Conservation (phyloP, 441 rosid species). For the Pelargonium myrrhifolium region DNA sequence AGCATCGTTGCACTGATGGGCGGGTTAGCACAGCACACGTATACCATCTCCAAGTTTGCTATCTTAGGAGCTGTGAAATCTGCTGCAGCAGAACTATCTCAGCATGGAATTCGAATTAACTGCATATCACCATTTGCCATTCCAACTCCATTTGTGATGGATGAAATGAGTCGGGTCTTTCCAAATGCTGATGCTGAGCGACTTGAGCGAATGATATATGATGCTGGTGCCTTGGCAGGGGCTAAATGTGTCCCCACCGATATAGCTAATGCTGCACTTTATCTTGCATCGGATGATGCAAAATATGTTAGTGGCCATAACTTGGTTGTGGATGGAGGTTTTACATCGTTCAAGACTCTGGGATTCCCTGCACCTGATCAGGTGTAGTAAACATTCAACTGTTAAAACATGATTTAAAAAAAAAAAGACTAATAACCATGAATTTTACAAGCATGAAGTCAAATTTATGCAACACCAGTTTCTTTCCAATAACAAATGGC, state of each 20-base stretch:
- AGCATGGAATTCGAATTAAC: conserved; percentile 58
- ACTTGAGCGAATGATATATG: conserved; percentile 32
- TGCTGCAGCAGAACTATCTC: conserved; percentile 56
- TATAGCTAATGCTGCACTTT: conserved; percentile 80
- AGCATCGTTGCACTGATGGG: conserved; percentile 65
- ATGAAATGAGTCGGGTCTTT: conserved; percentile 41
- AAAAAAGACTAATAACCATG: background rate
- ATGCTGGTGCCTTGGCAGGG: conserved; percentile 40
- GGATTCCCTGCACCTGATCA: conserved; percentile 45
- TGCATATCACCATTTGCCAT: conserved; percentile 68
- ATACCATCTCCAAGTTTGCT: conserved; percentile 48
- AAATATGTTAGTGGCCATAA: conserved; percentile 79
- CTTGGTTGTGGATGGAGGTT: conserved; percentile 84
- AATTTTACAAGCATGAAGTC: background rate
- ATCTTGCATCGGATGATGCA: conserved; percentile 70
- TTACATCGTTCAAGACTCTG: conserved; percentile 51
- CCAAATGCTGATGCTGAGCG: conserved; percentile 30
- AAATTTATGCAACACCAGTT: too few species aligned
- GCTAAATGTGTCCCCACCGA: conserved; percentile 53
- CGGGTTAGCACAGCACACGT: conserved; percentile 66
- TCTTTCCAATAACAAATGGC: background rate
- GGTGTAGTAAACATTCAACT: conserved; percentile 21
- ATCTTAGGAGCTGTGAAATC: conserved; percentile 57
- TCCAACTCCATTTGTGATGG: conserved; percentile 49
- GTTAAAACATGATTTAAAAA: background rate